These are phyloP conservation scores for Sarcocystis neurona DNA, from an alignment of 169 alveolate genomes.

Conservation along the genomic window DNA sequence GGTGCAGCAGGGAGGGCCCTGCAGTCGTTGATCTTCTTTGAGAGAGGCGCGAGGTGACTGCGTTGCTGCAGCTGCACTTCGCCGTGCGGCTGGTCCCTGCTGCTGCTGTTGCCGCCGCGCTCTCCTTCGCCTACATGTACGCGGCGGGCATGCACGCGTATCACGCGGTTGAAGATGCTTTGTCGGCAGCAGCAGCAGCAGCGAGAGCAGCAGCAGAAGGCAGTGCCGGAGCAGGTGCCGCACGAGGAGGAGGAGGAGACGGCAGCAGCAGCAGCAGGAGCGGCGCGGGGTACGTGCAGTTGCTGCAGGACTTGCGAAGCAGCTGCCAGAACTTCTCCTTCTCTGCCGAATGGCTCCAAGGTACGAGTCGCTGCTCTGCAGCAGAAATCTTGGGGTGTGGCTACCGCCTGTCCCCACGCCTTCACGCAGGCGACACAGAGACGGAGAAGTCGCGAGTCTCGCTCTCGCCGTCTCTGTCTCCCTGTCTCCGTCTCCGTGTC, in stretches of 20 bases:
- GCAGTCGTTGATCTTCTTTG: neutral
- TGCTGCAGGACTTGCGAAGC: too few species aligned
- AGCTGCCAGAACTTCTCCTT: too few species aligned
- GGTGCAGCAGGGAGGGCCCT: too few species aligned
- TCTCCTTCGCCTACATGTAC: slow-evolving; percentile 10
- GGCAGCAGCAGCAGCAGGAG: neutral
- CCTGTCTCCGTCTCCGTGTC: too few species aligned
- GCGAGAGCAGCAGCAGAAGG: neutral
- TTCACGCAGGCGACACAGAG: too few species aligned
- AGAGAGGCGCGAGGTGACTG: neutral
- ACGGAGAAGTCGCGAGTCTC: too few species aligned
- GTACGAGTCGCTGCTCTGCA: too few species aligned
- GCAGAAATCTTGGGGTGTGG: too few species aligned
- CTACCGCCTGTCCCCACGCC: too few species aligned
- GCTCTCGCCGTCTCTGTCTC: too few species aligned
- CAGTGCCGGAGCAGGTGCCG: neutral
- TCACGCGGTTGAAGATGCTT: neutral
- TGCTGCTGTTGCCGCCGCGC: neutral
- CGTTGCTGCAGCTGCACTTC: neutral
- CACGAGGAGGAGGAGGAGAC: neutral
- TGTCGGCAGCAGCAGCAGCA: neutral
- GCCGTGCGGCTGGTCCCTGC: slow-evolving; percentile 11
- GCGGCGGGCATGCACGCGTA: neutral
- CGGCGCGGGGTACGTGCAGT: too few species aligned
- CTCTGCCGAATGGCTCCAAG: too few species aligned